Conservation (phyloP, 2,329 filamentous ascomycete species). For the Lasiodiplodia sp. region DNA sequence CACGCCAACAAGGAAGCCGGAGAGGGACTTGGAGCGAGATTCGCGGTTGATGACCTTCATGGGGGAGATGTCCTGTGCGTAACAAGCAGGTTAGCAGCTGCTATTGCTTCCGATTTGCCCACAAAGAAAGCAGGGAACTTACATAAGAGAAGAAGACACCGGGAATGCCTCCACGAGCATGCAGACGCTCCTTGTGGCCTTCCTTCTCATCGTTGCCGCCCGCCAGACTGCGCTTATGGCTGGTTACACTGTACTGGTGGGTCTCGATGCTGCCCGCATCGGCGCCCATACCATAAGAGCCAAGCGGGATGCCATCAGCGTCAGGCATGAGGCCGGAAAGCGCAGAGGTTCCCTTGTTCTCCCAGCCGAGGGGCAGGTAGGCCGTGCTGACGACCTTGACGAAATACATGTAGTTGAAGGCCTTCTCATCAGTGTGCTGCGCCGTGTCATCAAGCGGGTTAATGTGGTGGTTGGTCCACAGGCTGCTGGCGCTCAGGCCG, state of each 20-base stretch:
- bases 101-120: neutral
- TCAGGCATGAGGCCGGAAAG: slow-evolving; percentile 32
- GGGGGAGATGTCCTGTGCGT: slow-evolving; percentile 84
- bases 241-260: slow-evolving; percentile 97
- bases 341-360: slow-evolving; percentile 59
- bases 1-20: slow-evolving; percentile 89
- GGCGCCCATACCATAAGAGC: slow-evolving; percentile 49
- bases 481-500: slow-evolving; percentile 59
- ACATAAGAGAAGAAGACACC: slow-evolving; percentile 99
- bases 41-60: slow-evolving; percentile 99
- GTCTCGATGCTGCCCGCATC: slow-evolving; percentile 92
- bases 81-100: neutral
- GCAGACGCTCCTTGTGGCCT: slow-evolving; percentile 89
- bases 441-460: slow-evolving; percentile 86
- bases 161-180: slow-evolving; percentile 90
- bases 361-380: slow-evolving; percentile 91
- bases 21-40: slow-evolving; percentile 85
- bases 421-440: slow-evolving; percentile 80
- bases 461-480: slow-evolving; percentile 87
- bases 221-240: slow-evolving; percentile 85
- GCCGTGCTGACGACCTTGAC: slow-evolving; percentile 97
- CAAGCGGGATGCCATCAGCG: slow-evolving; percentile 49
- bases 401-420: slow-evolving; percentile 99
- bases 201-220: slow-evolving; percentile 86
- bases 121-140: slow-evolving; percentile 51